Evolutionary conservation across 768 basidiomycete species (phyloP), one percentile per base, ranked within the genome.

Genomic region (Boletus huronensis): DNA sequence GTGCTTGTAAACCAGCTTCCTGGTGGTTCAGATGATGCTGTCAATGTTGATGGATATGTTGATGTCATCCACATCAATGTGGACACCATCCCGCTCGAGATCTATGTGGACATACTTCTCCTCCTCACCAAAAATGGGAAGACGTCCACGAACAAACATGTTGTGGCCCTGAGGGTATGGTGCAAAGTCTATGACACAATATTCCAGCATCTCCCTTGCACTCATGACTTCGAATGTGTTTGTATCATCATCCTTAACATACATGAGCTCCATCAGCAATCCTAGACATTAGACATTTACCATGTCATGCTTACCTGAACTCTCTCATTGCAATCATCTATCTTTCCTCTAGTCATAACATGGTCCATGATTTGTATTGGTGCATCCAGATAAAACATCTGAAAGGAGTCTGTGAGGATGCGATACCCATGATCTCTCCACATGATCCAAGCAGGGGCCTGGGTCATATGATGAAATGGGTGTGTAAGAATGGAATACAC

Each of bases 341-440:
- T n/a, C n/a, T 17, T 7, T 35, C 34, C 34, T 35, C 16, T 7
- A 2, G 34, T 35, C 34, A 35, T 35, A 1, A 35, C 6, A 17
- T 17, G 34, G 0, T 35, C 34, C 34, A 35, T 35, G 6, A 35
- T 16, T 16, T 16, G 34, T 17, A 39, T 39, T 1, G 38, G 38
- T 6, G 19, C 1, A 9, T 9, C 19, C 38, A 55, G 19, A 34
- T 58, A 56, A 6, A 56, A 58, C 46, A 51, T 51, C 25, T 56
- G 54, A 11, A 58, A 56, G 6, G 49, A 56, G 17, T 48, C 19
- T 1, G 28, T 16, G 2, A 58, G 57, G 2, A 58, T 6, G 5
- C 28, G 29, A 38, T 50, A 58, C 5, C 54, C 57, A 55, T 58
- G 49, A 10, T 58, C 53, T 2, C 25, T 11, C 45, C 57, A 58